phyloP scores from a whole-genome alignment of 441 rosid genomes.

The Adansonia rubrostipa region DNA sequence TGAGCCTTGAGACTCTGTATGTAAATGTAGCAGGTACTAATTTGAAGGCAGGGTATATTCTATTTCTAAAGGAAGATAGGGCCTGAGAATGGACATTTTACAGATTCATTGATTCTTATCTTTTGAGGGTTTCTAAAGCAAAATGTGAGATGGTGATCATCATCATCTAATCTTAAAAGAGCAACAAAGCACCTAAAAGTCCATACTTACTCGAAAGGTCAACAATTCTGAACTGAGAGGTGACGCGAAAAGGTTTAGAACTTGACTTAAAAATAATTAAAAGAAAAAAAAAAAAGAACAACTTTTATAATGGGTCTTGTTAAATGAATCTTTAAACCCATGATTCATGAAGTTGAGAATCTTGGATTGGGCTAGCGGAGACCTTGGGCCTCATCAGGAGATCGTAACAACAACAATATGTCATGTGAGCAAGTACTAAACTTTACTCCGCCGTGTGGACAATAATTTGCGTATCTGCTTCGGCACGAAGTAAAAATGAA shows the following conservation, averaged over 20 bases:
- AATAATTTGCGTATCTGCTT: not conserved
- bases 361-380: not conserved
- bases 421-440: not conserved
- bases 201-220: not conserved
- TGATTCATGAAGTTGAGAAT: not conserved
- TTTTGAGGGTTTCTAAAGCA: too few relatives aligned
- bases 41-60: not conserved
- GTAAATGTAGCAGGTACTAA: not conserved
- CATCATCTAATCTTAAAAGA: too few relatives aligned
- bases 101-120: too few relatives aligned
- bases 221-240: not conserved
- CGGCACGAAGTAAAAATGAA: not conserved
- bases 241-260: not conserved
- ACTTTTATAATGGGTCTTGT: too few relatives aligned
- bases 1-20: too few relatives aligned
- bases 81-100: too few relatives aligned
- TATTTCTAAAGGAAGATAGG: too few relatives aligned
- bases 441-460: not conserved
- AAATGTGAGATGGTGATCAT: too few relatives aligned
- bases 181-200: too few relatives aligned
- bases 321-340: too few relatives aligned
- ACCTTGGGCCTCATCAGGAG: not conserved
- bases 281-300: not conserved
- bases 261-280: not conserved
- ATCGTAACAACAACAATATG: not conserved